These are phyloP conservation scores for Chlamydomonas asymmetrica DNA, from an alignment of 139 green algal genomes.

Conservation along the genomic window DNA sequence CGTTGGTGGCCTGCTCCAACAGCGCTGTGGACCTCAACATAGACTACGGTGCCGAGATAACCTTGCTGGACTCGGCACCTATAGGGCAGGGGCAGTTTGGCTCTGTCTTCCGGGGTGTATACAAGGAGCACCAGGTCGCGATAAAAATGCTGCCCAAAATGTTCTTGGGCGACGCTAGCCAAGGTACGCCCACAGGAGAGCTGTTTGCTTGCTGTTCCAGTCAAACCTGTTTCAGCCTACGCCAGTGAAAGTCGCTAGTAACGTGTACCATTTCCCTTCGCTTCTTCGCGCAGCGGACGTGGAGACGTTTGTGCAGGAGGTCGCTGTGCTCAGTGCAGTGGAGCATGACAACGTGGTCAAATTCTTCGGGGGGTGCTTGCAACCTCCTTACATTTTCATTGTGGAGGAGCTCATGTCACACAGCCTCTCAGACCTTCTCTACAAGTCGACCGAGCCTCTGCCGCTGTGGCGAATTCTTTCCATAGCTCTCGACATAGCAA, in stretches of 20 bases:
- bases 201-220: too few relatives aligned
- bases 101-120: conserved; percentile 9
- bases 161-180: conserved; percentile 23
- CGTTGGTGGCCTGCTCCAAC: too few relatives aligned
- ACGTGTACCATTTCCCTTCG: too few relatives aligned
- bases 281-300: conserved; percentile 15
- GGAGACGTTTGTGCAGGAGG: conserved; percentile 34
- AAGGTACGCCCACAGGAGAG: too few relatives aligned
- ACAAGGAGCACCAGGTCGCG: conserved; percentile 1
- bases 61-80: conserved; percentile 9
- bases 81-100: conserved; percentile 20
- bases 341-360: conserved; percentile 56
- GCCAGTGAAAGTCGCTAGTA: too few relatives aligned
- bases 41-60: too few relatives aligned
- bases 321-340: conserved; percentile 25
- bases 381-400: conserved; percentile 34
- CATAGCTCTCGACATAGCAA: conserved; percentile 50
- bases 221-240: too few relatives aligned
- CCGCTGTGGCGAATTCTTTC: conserved; percentile 19
- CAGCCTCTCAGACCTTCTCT: conserved; percentile 21
- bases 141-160: conserved; percentile 26
- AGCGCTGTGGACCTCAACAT: too few relatives aligned
- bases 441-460: conserved; percentile 25
- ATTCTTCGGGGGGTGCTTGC: conserved; percentile 44
- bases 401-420: conserved; percentile 39